These are phyloP conservation scores for Coemansia sp. DNA, from an alignment of 192 early-diverging fungal species.

Conservation along the genomic window DNA sequence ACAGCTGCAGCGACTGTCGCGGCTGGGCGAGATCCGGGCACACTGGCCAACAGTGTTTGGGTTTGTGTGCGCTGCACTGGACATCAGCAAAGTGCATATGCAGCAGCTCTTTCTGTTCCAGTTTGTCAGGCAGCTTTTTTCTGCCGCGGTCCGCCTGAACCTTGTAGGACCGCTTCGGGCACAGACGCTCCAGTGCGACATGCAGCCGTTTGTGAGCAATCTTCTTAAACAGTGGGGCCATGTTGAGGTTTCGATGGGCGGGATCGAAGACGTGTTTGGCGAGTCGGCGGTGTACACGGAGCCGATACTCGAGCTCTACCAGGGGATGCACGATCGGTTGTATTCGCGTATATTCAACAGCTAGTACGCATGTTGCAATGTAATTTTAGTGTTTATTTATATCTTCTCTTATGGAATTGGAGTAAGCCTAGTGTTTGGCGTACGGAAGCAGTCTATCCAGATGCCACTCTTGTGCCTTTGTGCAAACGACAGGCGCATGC, in stretches of 20 bases:
- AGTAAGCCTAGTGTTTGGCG: neutral
- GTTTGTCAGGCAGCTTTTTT: constrained; percentile 84
- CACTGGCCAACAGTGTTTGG: constrained; percentile 86
- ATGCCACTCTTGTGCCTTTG: constrained; percentile 46
- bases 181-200: constrained; percentile 71
- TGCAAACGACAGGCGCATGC: constrained; percentile 49
- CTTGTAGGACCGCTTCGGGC: constrained; percentile 88
- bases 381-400: neutral
- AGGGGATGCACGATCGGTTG: constrained; percentile 77
- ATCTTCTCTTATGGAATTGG: neutral
- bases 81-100: constrained; percentile 59
- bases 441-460: constrained; percentile 50
- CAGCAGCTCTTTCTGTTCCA: constrained; percentile 80
- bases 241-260: constrained; percentile 25
- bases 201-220: constrained; percentile 57
- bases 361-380: constrained; percentile 28
- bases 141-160: constrained; percentile 86
- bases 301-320: constrained; percentile 71
- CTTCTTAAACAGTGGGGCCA: constrained; percentile 59
- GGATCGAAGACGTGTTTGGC: constrained; percentile 41
- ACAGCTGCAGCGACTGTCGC: constrained; percentile 56
- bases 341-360: constrained; percentile 82
- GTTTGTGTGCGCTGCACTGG: constrained; percentile 60
- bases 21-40: constrained; percentile 56
- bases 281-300: constrained; percentile 62